These are phyloP conservation scores for Diaporthe destruens DNA, from an alignment of 2,329 filamentous ascomycete species.

Conservation along the genomic window DNA sequence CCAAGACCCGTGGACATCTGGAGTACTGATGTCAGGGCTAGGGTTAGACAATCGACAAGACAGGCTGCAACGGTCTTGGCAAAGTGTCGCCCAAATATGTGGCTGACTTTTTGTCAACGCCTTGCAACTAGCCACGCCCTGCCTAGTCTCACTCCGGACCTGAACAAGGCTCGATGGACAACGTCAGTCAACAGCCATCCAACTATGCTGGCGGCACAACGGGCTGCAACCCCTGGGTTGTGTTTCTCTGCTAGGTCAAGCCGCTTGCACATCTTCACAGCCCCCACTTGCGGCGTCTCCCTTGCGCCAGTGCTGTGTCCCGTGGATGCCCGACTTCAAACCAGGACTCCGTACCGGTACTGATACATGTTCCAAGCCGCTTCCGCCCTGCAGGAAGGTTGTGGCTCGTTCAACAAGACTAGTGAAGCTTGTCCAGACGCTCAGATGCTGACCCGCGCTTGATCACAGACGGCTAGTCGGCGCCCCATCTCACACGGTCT, in stretches of 20 bases:
- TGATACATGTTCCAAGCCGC: neutral
- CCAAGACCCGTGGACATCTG: no score
- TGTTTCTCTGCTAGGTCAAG: neutral
- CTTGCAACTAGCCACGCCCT: no score
- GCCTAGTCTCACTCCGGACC: neutral
- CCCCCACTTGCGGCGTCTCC: neutral
- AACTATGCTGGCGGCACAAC: neutral
- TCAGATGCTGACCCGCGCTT: neutral
- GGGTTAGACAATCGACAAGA: no score
- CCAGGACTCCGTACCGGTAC: neutral
- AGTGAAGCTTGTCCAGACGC: neutral
- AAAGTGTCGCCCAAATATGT: no score
- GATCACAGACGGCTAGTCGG: neutral
- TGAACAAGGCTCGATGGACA: neutral
- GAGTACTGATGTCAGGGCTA: no score
- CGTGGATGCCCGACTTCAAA: neutral
- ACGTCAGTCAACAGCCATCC: neutral
- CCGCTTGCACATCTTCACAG: neutral
- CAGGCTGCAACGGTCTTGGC: no score
- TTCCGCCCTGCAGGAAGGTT: neutral
- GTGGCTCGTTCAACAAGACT: neutral
- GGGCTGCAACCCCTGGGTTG: neutral
- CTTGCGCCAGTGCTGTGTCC: neutral
- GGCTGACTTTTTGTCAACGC: no score
- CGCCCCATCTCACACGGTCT: neutral